A percentile compares a stretch with the other conserved stretches of the same genome.
phyloP scores from a whole-genome alignment of 164 flowering plant genomes.

The Umbellularia californica region DNA sequence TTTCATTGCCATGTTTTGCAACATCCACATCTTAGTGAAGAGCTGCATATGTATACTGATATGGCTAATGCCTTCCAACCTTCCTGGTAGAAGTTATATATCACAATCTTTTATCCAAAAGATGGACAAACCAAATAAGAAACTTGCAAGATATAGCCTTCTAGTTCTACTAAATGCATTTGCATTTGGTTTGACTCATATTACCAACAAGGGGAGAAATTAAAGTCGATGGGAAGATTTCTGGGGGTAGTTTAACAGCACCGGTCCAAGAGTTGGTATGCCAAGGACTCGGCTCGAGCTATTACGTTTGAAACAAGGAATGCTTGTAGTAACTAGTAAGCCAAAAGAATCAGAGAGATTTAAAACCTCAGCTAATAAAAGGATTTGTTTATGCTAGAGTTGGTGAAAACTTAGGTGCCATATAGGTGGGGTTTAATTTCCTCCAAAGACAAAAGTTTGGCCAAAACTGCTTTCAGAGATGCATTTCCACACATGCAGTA shows the following conservation, averaged over 20 bases:
- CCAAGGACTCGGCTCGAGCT: conserved; percentile 10
- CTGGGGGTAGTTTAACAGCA: conserved; percentile 42
- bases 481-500: no score
- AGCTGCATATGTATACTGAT: neutral
- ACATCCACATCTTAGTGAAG: neutral
- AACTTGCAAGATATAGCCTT: conserved; percentile 23
- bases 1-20: conserved; percentile 17
- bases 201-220: neutral
- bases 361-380: neutral
- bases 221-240: conserved; percentile 15
- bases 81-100: conserved; percentile 7
- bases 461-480: no score
- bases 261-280: conserved; percentile 5
- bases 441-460: no score
- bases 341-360: neutral
- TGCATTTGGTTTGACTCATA: conserved; percentile 46
- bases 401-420: conserved; percentile 3
- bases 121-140: conserved; percentile 7
- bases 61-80: neutral
- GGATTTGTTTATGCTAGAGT: neutral
- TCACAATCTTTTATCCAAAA: neutral
- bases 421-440: neutral
- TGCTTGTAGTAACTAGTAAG: neutral
- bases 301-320: conserved; percentile 22
- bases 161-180: neutral